Conservation (phyloP, 78 protist species). For the Dictyostelium brefeldianum region DNA sequence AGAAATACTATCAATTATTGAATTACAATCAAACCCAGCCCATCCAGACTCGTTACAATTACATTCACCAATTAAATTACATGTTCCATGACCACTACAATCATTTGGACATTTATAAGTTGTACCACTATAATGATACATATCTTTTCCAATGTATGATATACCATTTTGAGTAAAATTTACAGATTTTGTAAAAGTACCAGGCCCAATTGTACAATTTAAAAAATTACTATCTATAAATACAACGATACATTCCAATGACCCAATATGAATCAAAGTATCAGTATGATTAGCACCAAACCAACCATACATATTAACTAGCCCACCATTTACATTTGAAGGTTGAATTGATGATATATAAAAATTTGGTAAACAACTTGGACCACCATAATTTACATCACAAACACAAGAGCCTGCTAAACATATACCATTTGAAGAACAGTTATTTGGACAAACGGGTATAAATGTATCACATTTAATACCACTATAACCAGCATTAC, state of each 20-base stretch:
- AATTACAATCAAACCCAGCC: constrained; percentile 28
- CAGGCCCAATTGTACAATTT: neutral
- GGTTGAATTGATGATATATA: neutral
- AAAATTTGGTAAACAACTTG: neutral
- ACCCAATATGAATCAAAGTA: too few species aligned
- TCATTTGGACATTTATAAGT: constrained; percentile 16
- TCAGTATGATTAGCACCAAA: too few species aligned
- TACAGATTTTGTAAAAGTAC: neutral
- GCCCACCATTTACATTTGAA: neutral
- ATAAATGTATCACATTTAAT: neutral
- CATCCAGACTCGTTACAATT: constrained; percentile 1
- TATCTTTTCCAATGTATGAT: neutral
- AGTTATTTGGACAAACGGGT: too few species aligned
- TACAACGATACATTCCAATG: neutral
- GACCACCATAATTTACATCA: neutral
- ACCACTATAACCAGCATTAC: neutral
- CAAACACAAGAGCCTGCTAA: neutral
- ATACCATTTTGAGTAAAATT: neutral
- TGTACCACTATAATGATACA: neutral
- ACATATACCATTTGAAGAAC: too few species aligned
- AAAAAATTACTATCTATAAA: neutral
- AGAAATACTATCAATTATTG: too few species aligned
- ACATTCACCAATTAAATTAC: constrained; percentile 1
- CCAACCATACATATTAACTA: neutral
- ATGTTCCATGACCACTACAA: neutral